These are phyloP conservation scores for Trichomonas vaginalis DNA, from an alignment of 208 protist species.

Conservation along the genomic window DNA sequence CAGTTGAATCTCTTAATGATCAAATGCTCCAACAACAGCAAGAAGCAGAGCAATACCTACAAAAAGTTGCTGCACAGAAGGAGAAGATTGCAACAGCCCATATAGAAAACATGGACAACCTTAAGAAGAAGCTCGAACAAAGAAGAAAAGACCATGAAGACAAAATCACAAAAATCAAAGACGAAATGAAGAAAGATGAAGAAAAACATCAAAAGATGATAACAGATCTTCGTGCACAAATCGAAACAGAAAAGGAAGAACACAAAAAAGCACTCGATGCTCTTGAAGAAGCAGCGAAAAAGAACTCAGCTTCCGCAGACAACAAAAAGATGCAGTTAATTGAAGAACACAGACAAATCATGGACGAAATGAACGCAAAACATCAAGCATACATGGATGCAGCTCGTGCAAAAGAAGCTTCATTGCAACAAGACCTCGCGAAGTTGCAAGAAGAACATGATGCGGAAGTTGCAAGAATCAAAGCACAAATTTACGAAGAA, in stretches of 20 bases:
- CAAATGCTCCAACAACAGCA: not conserved
- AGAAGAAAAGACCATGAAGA: not conserved
- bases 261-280: not conserved
- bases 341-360: not conserved
- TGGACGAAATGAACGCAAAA: not conserved
- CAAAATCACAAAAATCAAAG: not conserved
- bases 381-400: not conserved
- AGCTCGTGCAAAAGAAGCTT: not conserved
- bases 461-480: not conserved
- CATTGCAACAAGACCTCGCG: not conserved
- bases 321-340: not conserved
- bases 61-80: not conserved
- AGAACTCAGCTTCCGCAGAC: not conserved
- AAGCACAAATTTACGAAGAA: not conserved
- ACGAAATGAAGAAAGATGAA: not conserved
- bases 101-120: not conserved
- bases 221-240: not conserved
- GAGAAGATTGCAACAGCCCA: not conserved
- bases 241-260: not conserved
- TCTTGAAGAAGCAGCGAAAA: not conserved
- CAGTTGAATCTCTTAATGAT: not conserved
- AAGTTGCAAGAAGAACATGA: not conserved
- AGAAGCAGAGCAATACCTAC: not conserved
- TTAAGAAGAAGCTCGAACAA: not conserved
- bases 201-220: not conserved